Evolutionary conservation across 176 grass and related monocot species (phyloP), one percentile per base, ranked within the genome.

Genomic region (Canna indica): DNA sequence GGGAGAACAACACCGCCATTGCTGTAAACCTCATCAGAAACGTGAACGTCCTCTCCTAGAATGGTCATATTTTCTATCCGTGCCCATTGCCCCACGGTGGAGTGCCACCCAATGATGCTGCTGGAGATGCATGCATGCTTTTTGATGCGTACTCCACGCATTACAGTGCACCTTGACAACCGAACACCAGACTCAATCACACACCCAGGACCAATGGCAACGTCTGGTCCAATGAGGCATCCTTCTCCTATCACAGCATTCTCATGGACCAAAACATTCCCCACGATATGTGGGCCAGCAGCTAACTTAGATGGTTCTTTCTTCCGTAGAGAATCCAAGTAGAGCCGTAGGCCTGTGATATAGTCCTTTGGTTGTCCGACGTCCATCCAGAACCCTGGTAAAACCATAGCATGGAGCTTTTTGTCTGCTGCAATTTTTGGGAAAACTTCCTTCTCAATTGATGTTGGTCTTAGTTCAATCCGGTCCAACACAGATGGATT

Each of bases 51-150:
- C 3, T 59, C 56, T 8, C 56, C 56, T 3, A 59, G 56, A 27
- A 59, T 59, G 20, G 56, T 59, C 56, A 59, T 59, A 5, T 59
- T 59, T 27, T 59, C 56, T 0, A 59, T 27, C 56, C 56, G 5
- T 9, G 56, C 56, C 56, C 56, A 59, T 22, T 59, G 56, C 27
- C 56, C 56, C 8, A 59, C 56, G 22, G 56, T 59, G 56, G 56
- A 59, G 56, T 59, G 56, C 56, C 56, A 59, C 56, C 56, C 56
- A 7, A 59, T 59, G 20, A 59, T 59, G 56, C 56, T 59, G 56
- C 56, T 59, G 56, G 56, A 59, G n/a, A 59, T n/a, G 56, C 56
- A 59, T 6, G 56, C 17, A n/a, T 59, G 56, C 22, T 59, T 59
- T 22, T 59, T 59, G 56, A 59, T 59, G 56, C 22, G n/a, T 18